These are phyloP conservation scores for Hypoxylon sp. DNA, from an alignment of 2,329 filamentous ascomycete genomes.

Conservation along the genomic window DNA sequence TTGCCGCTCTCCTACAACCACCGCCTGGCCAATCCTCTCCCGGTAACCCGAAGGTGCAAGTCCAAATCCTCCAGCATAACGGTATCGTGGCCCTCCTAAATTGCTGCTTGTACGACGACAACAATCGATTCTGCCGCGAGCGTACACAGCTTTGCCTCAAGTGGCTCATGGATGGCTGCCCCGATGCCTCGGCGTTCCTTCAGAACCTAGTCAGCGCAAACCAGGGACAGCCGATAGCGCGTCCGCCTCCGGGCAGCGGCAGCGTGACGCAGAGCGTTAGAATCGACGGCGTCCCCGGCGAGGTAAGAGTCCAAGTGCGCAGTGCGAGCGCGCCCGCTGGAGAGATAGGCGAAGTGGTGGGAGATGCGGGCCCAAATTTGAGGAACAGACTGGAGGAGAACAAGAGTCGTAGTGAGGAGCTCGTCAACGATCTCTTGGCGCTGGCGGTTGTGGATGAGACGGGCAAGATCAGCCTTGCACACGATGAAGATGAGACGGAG, in stretches of 20 bases:
- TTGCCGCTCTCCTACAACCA: constrained; percentile 90
- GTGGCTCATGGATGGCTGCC: constrained; percentile 81
- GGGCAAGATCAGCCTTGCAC: constrained; percentile 38
- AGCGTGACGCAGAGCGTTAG: constrained; percentile 61
- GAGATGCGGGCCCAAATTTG: constrained; percentile 17
- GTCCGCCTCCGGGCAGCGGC: constrained; percentile 46
- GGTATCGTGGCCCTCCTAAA: constrained; percentile 90
- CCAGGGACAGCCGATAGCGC: constrained; percentile 29
- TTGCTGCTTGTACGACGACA: constrained; percentile 90
- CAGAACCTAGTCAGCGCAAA: constrained; percentile 67
- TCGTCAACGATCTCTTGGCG: constrained; percentile 53
- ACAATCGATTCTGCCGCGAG: constrained; percentile 95
- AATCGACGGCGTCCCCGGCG: constrained; percentile 68
- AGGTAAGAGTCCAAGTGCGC: constrained; percentile 68
- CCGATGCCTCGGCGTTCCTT: constrained; percentile 79
- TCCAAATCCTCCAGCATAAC: constrained; percentile 86
- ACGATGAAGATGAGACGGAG: constrained; percentile 51
- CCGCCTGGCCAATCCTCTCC: constrained; percentile 72
- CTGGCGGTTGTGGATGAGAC: constrained; percentile 47
- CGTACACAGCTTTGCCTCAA: constrained; percentile 91
- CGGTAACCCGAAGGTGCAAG: constrained; percentile 81
- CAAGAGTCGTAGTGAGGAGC: constrained; percentile 51
- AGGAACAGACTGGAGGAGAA: constrained; percentile 46
- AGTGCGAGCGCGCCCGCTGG: constrained; percentile 50
- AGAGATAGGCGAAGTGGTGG: constrained; percentile 35